Percentiles rank a stretch among this genome's conserved stretches.
Evolutionary conservation across 75 land plant species (phyloP).

Genomic region (Selaginella tamariscina): DNA sequence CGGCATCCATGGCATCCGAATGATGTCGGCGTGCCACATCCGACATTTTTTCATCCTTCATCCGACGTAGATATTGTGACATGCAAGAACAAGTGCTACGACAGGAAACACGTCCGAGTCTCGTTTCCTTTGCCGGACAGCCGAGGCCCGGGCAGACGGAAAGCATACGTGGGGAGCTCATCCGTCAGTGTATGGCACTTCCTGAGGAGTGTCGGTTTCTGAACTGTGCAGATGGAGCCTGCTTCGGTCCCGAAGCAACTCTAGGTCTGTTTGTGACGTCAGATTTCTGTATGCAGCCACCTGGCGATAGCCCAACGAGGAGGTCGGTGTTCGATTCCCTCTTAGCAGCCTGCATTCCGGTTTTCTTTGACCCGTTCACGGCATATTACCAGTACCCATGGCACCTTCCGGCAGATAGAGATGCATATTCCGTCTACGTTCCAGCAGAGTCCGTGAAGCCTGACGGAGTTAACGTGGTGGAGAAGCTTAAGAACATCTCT

Average conservation of each 20-base stretch:
- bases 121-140: conserved; percentile 50
- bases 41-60: conserved; percentile 56
- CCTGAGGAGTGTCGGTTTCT: conserved; percentile 25
- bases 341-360: conserved; percentile 55
- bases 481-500: conserved; percentile 16
- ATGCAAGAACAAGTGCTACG: conserved; percentile 25
- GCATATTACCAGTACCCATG: conserved; percentile 56
- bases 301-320: conserved; percentile 57
- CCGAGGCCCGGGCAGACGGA: conserved; percentile 27
- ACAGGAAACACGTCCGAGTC: conserved; percentile 5
- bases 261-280: conserved; percentile 36
- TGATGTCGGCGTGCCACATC: conserved; percentile 64
- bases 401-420: conserved; percentile 41
- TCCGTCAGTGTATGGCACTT: conserved; percentile 34
- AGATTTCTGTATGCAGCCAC: conserved; percentile 58
- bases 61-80: conserved; percentile 37
- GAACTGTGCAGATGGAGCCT: conserved; percentile 25
- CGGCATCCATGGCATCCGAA: conserved; percentile 61
- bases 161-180: conserved; percentile 40
- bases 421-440: conserved; percentile 38
- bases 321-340: conserved; percentile 51
- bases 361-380: conserved; percentile 38
- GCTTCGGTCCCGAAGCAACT: conserved; percentile 28
- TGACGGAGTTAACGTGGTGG: background rate
- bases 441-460: conserved; percentile 17